Evolutionary conservation across 352 stramenopile species (phyloP), one percentile per base, ranked within the genome.

Genomic region (Chloridella minuta): DNA sequence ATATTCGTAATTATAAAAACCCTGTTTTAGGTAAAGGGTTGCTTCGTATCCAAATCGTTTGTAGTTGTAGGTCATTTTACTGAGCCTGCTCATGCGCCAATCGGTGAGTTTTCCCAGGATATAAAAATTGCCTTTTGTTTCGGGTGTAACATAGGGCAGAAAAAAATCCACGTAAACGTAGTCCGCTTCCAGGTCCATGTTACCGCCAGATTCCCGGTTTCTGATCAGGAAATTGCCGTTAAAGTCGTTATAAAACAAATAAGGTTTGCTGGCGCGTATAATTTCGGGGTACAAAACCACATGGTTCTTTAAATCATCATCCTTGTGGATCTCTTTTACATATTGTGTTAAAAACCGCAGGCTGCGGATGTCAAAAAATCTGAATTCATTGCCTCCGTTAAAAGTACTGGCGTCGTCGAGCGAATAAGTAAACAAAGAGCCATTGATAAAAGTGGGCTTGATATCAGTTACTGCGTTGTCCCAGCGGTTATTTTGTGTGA

Each of bases 221-320:
- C n/a, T 66, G 40, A 66, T 66, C 40, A 66, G 10, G n/a, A 66
- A 66, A 66, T 66, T 66, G 40, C 40, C 40, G n/a, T 66, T 66
- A 66, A 66, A 66, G n/a, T 66, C 40, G n/a, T 66, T 66, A n/a
- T 66, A n/a, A 66, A 66, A 66, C n/a, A 66, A 66, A n/a, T 66
- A 66, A n/a, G 40, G 40, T 66, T 66, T 66, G 10, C 10, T 66
- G 40, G 40, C 40, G n/a, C 40, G 40, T 18, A 66, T 66, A n/a
- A 18, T n/a, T 66, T 66, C 40, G 10, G 10, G 40, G 10, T 66
- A n/a, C n/a, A 66, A 18, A 10, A 66, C 40, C n/a, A n/a, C 40
- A n/a, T 66, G 40, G n/a, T 18, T 66, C n/a, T 66, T 66, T 10
- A 18, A 66, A n/a, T 66, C n/a, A 10, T 66, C 40, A 66, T 66